Base-by-base conservation (phyloP, 2,329 filamentous ascomycete species). In the Beauveria brongniartii region DNA sequence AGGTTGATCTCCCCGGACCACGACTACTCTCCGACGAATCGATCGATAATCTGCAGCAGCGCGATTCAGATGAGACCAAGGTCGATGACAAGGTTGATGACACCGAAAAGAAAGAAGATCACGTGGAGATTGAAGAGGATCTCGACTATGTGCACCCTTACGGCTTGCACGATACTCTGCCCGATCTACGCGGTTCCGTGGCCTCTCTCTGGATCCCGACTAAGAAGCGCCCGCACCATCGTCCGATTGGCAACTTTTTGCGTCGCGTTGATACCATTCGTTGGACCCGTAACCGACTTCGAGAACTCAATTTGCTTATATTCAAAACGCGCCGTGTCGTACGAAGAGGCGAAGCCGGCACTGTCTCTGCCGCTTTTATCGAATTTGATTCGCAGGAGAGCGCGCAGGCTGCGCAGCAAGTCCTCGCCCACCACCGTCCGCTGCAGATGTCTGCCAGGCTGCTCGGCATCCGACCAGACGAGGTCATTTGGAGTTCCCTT, bases 251-350 rank as follows among this genome's bases (percentile, higher is more conserved):
- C 18, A 79, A 90, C 52, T 82, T 92, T 65, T 90, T 92, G 66
- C 87, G 91, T 70, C 94, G 96, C 73, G 92, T 97, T 18, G 94
- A 99, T 75, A 94, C 92, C 0, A 97, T 99, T 72, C 86, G 93
- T 64, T 97, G 90, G 89, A 89, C 86, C 64, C 89, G 94, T 56
- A 78, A 81, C 1, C 69, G 74, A 4, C 67, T 78, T 2, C 72
- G 73, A 28, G 69, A 75, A 2, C 67, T 78, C 16, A 77, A 76
- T 52, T 63, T 69, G 0, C 70, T 74, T 18, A 78, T 78, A 34
- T 72, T 68, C 63, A 89, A 95, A 72, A 84, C 97, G 57, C 83
- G 88, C 65, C 85, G 86, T 54, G 82, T 95, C 50, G 87, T 88
- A 57, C 87, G 89, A 0, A 81, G 89, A 63, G 87, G 91, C 34